These are phyloP conservation scores for Colletotrichum tropicale DNA, from an alignment of 2,329 filamentous ascomycete genomes.

Conservation along the genomic window DNA sequence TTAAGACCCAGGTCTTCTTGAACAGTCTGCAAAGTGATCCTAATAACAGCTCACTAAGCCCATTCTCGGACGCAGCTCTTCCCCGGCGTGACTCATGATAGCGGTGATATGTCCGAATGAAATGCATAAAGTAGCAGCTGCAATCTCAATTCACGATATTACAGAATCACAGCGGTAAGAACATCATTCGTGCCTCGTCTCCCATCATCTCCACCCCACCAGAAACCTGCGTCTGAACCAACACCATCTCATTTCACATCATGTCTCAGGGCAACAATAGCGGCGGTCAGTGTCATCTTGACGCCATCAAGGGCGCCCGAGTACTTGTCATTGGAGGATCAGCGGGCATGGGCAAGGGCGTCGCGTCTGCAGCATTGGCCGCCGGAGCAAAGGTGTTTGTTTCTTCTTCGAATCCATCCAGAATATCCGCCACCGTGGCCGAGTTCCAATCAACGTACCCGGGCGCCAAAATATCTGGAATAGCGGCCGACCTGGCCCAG, in stretches of 20 bases:
- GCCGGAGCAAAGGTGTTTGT: neutral
- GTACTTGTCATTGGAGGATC: neutral
- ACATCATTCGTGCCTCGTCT: neutral
- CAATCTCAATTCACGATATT: neutral
- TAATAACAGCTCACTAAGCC: neutral
- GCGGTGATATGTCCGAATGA: neutral
- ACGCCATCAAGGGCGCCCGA: neutral
- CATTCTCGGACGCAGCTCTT: neutral
- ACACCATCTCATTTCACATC: neutral
- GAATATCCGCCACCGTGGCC: neutral
- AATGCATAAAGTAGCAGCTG: neutral
- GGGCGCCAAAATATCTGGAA: neutral
- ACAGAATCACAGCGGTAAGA: neutral
- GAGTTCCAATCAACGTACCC: neutral
- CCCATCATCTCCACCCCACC: neutral
- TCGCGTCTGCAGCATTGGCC: neutral
- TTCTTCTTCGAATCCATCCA: neutral
- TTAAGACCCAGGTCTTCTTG: neutral
- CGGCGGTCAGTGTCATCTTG: neutral
- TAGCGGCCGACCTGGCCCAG: neutral
- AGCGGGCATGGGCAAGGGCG: neutral
- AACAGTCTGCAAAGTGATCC: neutral
- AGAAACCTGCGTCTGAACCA: neutral
- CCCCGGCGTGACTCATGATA: neutral
- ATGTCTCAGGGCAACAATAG: neutral